A percentile compares a stretch with the other conserved stretches of the same genome.
Conservation (phyloP, 345 rosid species). For the Aquilaria sinensis region DNA sequence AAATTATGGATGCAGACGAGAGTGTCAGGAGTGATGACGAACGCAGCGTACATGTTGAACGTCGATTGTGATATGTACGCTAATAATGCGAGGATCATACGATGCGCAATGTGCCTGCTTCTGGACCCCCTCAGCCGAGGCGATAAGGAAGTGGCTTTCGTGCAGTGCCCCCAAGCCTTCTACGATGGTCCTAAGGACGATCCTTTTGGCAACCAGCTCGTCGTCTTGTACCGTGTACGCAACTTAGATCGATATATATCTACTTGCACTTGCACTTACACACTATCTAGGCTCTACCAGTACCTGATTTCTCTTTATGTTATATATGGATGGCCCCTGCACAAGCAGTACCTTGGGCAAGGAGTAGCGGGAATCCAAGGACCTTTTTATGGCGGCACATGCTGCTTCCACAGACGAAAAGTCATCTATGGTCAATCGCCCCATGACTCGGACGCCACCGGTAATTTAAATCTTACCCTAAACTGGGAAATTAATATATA, state of each 20-base stretch:
- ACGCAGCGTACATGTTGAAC: slow-evolving; percentile 70
- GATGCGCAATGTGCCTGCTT: slow-evolving; percentile 47
- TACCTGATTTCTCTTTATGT: neutral
- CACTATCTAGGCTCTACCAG: no score
- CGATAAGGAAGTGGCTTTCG: slow-evolving; percentile 31
- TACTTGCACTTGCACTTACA: neutral
- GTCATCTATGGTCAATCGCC: slow-evolving; percentile 50
- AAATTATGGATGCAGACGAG: slow-evolving; percentile 29
- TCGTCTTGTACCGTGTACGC: slow-evolving; percentile 17
- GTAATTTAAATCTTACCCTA: slow-evolving; percentile 4
- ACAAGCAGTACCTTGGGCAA: slow-evolving; percentile 16
- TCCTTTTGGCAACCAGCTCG: slow-evolving; percentile 29
- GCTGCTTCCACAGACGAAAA: slow-evolving; percentile 56
- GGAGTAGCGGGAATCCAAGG: slow-evolving; percentile 62
- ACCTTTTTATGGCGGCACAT: slow-evolving; percentile 42
- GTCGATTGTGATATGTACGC: slow-evolving; percentile 76
- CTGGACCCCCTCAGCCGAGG: slow-evolving; percentile 9
- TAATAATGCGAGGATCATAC: slow-evolving; percentile 41
- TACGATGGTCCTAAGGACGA: slow-evolving; percentile 32
- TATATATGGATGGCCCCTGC: neutral
- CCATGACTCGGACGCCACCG: slow-evolving; percentile 14
- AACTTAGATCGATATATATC: neutral
- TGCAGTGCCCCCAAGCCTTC: slow-evolving; percentile 46
- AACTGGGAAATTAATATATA: no score
- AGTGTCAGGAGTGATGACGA: slow-evolving; percentile 68